These are phyloP conservation scores for Globisporangium acanthophoron DNA, from an alignment of 352 stramenopile species.

Conservation along the genomic window DNA sequence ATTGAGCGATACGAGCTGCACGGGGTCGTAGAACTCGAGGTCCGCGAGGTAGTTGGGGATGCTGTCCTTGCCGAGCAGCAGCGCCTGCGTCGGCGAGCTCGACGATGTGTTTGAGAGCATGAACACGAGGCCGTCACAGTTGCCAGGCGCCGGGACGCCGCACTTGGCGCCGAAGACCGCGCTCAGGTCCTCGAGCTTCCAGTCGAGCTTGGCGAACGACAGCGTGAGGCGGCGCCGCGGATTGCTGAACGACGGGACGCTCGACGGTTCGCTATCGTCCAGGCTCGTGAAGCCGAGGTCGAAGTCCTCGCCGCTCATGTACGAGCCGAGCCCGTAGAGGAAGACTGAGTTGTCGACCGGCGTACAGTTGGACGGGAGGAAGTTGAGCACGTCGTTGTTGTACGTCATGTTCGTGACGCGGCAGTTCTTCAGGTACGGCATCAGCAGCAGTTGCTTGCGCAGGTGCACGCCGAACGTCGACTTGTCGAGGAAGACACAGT, in stretches of 20 bases:
- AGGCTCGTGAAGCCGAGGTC: not conserved
- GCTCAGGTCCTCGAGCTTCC: conserved; percentile 24
- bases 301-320: conserved; percentile 10
- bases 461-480: not conserved
- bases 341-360: conserved; percentile 8
- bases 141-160: not conserved
- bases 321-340: conserved; percentile 13
- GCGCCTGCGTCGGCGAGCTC: conserved; percentile 1
- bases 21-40: conserved; percentile 9
- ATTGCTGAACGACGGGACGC: conserved; percentile 17
- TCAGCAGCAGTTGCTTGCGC: conserved; percentile 8
- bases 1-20: conserved; percentile 20
- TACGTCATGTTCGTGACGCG: not conserved
- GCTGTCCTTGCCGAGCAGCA: conserved; percentile 5
- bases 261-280: not conserved
- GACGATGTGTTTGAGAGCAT: conserved; percentile 12
- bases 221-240: conserved; percentile 26
- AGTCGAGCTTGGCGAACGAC: conserved; percentile 32
- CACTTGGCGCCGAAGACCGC: conserved; percentile 26
- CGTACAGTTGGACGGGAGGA: conserved; percentile 3
- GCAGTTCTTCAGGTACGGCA: conserved; percentile 12
- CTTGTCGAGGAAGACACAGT: conserved; percentile 18
- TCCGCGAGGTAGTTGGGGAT: not conserved
- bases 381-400: conserved; percentile 9
- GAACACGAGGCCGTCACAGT: conserved; percentile 24